Evolutionary conservation across 768 basidiomycete genomes (phyloP).

Genomic region (Atractiella rhizophila): DNA sequence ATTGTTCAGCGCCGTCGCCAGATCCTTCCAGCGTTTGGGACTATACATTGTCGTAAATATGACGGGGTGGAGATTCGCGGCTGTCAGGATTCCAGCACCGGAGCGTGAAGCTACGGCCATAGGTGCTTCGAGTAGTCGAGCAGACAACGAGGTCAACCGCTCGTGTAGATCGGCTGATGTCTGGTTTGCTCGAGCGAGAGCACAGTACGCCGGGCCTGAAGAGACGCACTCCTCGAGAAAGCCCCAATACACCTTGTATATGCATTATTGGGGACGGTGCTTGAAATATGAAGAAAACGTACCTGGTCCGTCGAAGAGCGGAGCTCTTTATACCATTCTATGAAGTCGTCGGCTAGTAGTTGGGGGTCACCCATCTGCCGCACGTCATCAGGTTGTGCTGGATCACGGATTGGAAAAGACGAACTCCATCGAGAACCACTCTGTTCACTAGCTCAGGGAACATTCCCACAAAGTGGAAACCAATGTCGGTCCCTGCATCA

Average conservation of each 20-base stretch:
- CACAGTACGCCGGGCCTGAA: constrained; percentile 8
- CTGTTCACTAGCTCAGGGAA: constrained; percentile 14
- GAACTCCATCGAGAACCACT: neutral
- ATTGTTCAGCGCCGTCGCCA: too few relatives aligned
- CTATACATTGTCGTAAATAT: too few relatives aligned
- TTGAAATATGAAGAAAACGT: neutral
- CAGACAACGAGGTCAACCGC: neutral
- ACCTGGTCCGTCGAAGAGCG: constrained; percentile 8
- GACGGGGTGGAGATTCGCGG: neutral
- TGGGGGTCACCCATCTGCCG: too few relatives aligned
- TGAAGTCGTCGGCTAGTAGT: constrained; percentile 3
- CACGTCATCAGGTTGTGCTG: too few relatives aligned
- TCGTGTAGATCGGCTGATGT: neutral
- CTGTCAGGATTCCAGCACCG: neutral
- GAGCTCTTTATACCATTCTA: constrained; percentile 6
- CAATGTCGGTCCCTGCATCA: constrained; percentile 11
- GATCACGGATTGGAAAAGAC: neutral
- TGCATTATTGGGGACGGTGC: too few relatives aligned
- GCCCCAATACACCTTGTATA: too few relatives aligned
- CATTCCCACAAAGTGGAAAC: constrained; percentile 14
- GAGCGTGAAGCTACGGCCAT: constrained; percentile 7
- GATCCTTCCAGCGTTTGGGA: constrained; percentile 4
- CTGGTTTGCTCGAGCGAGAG: constrained; percentile 1
- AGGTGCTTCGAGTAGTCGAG: neutral
- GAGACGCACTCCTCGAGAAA: constrained; percentile 9